phyloP scores from a whole-genome alignment of 148 eudicot genomes.

The Fagopyrum tataricum region DNA sequence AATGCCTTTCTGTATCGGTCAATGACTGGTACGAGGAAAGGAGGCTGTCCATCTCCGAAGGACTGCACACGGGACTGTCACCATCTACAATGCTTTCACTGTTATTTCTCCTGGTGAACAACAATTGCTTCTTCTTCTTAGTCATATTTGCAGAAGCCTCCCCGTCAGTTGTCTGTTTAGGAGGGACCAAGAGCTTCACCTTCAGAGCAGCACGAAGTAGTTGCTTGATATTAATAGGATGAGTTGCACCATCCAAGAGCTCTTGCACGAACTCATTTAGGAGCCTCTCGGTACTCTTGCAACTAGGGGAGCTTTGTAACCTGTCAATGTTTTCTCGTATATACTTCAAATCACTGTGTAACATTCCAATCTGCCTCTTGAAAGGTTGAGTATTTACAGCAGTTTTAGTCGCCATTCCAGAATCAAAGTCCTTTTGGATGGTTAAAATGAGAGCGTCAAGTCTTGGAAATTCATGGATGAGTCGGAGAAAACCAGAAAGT shows the following conservation, averaged over 20 bases:
- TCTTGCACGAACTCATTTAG: background rate
- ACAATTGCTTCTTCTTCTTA: background rate
- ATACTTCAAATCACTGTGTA: background rate
- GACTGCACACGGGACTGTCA: background rate
- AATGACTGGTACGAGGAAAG: background rate
- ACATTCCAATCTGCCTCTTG: background rate
- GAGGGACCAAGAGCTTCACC: background rate
- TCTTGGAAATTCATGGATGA: background rate
- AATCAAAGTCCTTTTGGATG: background rate
- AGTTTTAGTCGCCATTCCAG: too few species aligned
- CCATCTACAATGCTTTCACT: too few species aligned
- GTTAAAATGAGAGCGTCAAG: background rate
- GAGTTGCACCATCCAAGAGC: background rate
- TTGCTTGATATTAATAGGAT: too few species aligned
- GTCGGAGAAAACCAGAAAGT: background rate
- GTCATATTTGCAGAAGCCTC: background rate
- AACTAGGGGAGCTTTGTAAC: background rate
- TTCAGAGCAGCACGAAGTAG: background rate
- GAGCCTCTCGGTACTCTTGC: background rate
- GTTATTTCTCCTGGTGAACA: background rate
- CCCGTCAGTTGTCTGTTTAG: background rate
- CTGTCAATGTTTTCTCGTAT: background rate
- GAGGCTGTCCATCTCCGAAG: background rate
- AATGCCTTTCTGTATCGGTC: background rate
- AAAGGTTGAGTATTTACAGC: background rate